Evolutionary conservation across 2,329 filamentous ascomycete species (phyloP), one percentile per base, ranked within the genome.

Genomic region (Xylaria digitata): DNA sequence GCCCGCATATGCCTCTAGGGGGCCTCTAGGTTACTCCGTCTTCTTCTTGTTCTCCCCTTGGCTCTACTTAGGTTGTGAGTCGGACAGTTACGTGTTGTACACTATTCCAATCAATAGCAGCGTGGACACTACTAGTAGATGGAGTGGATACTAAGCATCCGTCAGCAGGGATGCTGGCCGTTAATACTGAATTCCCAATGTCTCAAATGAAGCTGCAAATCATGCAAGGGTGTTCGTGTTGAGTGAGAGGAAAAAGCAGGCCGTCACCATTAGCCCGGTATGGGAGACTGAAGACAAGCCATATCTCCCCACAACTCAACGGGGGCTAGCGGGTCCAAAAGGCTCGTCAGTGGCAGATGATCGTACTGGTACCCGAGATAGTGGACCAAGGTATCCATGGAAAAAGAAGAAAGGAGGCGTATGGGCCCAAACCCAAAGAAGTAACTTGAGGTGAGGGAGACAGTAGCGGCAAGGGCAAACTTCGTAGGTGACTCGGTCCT

Each of bases 121-220:
- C 52, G 37, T 49, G 46, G 50, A 58, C 40, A 48, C 58, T 55
- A 57, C 66, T 66, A 66, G 65, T 65, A 64, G 58, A 62, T 52
- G 55, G 63, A 63, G 72, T 71, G 68, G 64, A 63, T 71, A 69
- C 67, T 59, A 43, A 61, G 63, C 52, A 61, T 71, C 66, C 63
- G 64, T 55, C 63, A 46, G 67, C 75, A 76, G 74, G 75, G 75
- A 75, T 76, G 68, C 63, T 61, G 71, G 73, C 73, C 74, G 74
- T 76, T 76, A 69, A 73, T 66, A 19, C 53, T 46, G 69, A 73
- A 65, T 70, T 70, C 65, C 61, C 64, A 74, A 72, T 75, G 75
- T 75, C 73, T 75, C 66, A 70, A 68, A 72, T 49, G 63, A 64
- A 66, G 65, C 70, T 75, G 74, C 70, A 76, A 75, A 75, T 73